Evolutionary conservation across 2,329 filamentous ascomycete genomes (phyloP).

Genomic region (Chrysosporium keratinophilum): DNA sequence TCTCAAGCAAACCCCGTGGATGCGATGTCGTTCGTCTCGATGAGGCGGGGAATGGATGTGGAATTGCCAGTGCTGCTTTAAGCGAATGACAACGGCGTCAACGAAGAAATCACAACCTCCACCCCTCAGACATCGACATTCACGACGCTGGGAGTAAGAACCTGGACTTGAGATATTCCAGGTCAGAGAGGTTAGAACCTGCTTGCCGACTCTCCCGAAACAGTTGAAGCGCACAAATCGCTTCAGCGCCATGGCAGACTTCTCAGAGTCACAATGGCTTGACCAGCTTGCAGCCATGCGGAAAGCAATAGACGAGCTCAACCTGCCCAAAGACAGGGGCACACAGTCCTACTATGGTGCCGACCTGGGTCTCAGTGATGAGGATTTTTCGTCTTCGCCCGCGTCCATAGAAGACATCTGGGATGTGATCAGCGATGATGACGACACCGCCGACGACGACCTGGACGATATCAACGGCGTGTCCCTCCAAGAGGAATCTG

Average conservation of each 20-base stretch:
- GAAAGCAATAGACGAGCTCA: conserved; percentile 65
- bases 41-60: not conserved
- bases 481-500: conserved; percentile 18
- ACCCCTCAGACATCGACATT: no score
- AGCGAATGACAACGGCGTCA: no score
- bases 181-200: no score
- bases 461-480: conserved; percentile 45
- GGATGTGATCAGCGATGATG: conserved; percentile 77
- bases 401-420: conserved; percentile 61
- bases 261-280: conserved; percentile 61
- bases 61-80: not conserved
- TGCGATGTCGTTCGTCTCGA: not conserved
- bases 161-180: no score
- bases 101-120: no score
- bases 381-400: conserved; percentile 50
- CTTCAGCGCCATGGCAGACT: not conserved
- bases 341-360: conserved; percentile 46
- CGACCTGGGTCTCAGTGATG: conserved; percentile 53
- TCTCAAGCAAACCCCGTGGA: no score
- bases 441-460: conserved; percentile 57
- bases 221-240: not conserved
- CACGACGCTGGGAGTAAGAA: no score
- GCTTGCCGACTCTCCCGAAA: not conserved
- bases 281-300: conserved; percentile 78
- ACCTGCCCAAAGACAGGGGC: conserved; percentile 42